These are phyloP conservation scores for Fomitopsis palustris DNA, from an alignment of 1,284 basidiomycete genomes.

Conservation along the genomic window DNA sequence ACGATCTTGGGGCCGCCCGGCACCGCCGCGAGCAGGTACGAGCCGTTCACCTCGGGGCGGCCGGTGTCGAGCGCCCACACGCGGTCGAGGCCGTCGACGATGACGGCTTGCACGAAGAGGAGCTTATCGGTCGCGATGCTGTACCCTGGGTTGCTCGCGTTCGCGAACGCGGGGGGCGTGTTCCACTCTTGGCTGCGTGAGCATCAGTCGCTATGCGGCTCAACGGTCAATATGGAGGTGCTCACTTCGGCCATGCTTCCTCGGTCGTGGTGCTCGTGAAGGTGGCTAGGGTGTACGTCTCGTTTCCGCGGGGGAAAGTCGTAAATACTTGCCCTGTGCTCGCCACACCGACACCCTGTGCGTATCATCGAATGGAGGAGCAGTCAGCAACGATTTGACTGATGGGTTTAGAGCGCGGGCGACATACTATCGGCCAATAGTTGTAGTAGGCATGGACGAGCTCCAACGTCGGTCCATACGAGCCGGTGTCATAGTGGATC, in stretches of 20 bases:
- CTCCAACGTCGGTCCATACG: constrained; percentile 15
- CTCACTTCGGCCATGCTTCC: constrained; percentile 17
- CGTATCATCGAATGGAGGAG: not conserved
- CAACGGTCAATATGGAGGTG: not conserved
- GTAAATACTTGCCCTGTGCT: constrained; percentile 18
- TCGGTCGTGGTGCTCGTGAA: constrained; percentile 18
- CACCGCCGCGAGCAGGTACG: constrained; percentile 18
- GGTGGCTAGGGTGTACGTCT: constrained; percentile 20
- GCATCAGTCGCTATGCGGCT: not conserved
- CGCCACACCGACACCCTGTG: constrained; percentile 19
- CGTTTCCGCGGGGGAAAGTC: constrained; percentile 19
- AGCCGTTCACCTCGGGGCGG: constrained; percentile 21
- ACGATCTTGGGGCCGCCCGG: constrained; percentile 30
- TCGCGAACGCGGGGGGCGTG: constrained; percentile 17
- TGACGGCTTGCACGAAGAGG: constrained; percentile 25
- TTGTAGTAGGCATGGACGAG: constrained; percentile 20
- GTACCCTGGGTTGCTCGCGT: constrained; percentile 15
- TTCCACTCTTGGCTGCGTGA: constrained; percentile 17
- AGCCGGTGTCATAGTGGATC: constrained; percentile 19
- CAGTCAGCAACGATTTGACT: not conserved
- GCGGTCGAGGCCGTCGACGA: constrained; percentile 26
- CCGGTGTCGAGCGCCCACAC: constrained; percentile 30
- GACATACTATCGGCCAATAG: constrained; percentile 18
- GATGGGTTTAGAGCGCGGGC: not conserved
- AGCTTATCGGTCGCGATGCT: constrained; percentile 24